Base-by-base conservation (phyloP, 1,284 basidiomycete genomes). In the Cutaneotrichosporon sp. region DNA sequence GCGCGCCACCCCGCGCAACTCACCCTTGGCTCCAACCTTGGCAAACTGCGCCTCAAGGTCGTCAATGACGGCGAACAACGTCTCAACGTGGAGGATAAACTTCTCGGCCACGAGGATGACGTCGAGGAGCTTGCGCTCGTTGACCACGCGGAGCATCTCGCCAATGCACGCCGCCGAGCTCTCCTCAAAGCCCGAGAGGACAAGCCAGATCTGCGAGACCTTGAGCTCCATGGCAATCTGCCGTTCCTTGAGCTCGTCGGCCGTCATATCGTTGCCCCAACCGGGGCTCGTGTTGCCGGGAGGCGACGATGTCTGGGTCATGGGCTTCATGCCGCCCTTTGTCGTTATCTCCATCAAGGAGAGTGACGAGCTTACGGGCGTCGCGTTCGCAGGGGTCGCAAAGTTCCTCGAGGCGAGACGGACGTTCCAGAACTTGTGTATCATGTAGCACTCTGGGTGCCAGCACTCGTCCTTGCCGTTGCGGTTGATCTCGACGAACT, bases 361-460 rank as follows among this genome's bases (percentile, higher is more conserved):
- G 1, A 78, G 69, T 3, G 77, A 68, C 18, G 78, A 79, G 1
- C 73, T 87, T 45, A 82, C 81, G 63, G 77, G 83, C 74, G 74
- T 83, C 45, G 80, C 78, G 47, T 82, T 81, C 64, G 77, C 83
- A 74, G 75, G 83, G 34, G 80, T 80, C 33, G 78, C 73, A 59
- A 78, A 76, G 58, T 75, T 83, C 73, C 88, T 87, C 53, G 91
- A 89, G 50, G 89, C 90, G 6, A 99, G 89, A 80, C 97, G 97
- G 79, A 98, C 95, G 78, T 98, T 98, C 95, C 95, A 99, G 79
- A 99, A 98, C 91, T 97, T 98, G 82, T 98, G 95, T 72, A 99
- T 98, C 95, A 99, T 98, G 80, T 99, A 98, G 80, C 95, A 99
- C 81, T 99, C 95, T 54, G 95, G 95, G 84, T 99, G 95, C 95